Base-by-base conservation (phyloP, 1,284 basidiomycete species). In the Takashimella tepidaria region DNA sequence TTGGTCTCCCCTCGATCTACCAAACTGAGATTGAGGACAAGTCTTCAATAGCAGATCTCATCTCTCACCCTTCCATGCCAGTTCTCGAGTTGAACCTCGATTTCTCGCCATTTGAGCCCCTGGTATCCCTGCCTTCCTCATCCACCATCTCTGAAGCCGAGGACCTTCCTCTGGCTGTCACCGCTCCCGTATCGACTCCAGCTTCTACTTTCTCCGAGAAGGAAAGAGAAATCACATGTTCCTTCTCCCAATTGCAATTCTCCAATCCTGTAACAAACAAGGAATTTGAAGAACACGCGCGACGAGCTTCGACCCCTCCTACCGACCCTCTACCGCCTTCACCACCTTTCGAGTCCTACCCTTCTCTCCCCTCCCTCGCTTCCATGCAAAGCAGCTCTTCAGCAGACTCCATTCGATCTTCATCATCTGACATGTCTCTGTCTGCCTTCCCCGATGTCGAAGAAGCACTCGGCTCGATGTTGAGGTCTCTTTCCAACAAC, bases 401-500 rank as follows among this genome's bases (percentile, higher is more conserved):
- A 5, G 59, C 61, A 8, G 46, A 50, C 20, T 64, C 62, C 13
- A 26, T 69, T 63, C 60, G 54, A 58, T 52, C 54, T 6, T 63
- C 58, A 3, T 51, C 53, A 11, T 61, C 62, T 13, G 50, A 48
- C 44, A 55, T 58, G 13, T 67, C 66, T 10, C 45, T 70, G 23
- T 54, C 51, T 6, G 68, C 67, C 4, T 68, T 66, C 50, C 66
- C 69, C 12, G 72, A 74, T 53, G 63, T 67, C 1, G 70, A 72
- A 42, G 66, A 70, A 45, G 63, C 63, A 3, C 48, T 72, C 2
- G 62, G 66, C 31, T 61, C 59, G 24, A 70, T 71, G 69, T 54
- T 70, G 6, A 64, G 62, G 19, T 64, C 60, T 16, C 54, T 72
- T 4, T 64, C 64, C 0, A 21, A n/a, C 21, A 63, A 62, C 22